Conservation (phyloP, 2,329 filamentous ascomycete species). For the Tolypocladium pustulatum region DNA sequence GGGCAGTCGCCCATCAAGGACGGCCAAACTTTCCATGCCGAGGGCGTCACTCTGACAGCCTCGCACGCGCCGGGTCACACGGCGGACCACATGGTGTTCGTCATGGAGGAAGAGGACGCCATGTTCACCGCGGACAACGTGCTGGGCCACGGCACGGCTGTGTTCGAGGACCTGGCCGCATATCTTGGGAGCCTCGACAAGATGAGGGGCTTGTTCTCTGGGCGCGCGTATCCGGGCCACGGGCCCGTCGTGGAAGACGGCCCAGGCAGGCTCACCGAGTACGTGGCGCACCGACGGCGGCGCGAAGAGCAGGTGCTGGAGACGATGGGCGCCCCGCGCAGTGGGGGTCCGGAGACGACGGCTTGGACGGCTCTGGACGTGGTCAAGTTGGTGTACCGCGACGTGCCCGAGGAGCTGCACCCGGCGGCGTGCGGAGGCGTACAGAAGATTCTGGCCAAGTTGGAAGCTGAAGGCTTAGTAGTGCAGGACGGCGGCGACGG, state of each 20-base stretch:
- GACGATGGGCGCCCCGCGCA: slow-evolving; percentile 39
- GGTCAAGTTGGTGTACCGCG: slow-evolving; percentile 78
- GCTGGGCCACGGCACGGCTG: slow-evolving; percentile 74
- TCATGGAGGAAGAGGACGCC: slow-evolving; percentile 67
- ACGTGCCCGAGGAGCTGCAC: slow-evolving; percentile 67
- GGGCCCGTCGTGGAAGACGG: slow-evolving; percentile 70
- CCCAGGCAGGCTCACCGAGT: slow-evolving; percentile 62
- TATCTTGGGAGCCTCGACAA: slow-evolving; percentile 60
- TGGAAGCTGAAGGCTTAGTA: slow-evolving; percentile 64
- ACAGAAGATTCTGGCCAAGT: slow-evolving; percentile 67
- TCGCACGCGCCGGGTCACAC: slow-evolving; percentile 60
- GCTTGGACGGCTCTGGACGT: slow-evolving; percentile 67
- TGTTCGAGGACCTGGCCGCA: slow-evolving; percentile 64
- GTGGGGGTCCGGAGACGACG: slow-evolving; percentile 6
- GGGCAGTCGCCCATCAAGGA: slow-evolving; percentile 35
- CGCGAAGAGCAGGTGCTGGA: slow-evolving; percentile 70
- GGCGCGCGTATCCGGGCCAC: slow-evolving; percentile 78
- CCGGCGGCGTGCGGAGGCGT: slow-evolving; percentile 66
- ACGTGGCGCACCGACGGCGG: slow-evolving; percentile 70
- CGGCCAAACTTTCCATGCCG: slow-evolving; percentile 42
- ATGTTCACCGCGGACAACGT: slow-evolving; percentile 89
- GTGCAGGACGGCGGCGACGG: slow-evolving; percentile 21
- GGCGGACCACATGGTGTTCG: slow-evolving; percentile 68
- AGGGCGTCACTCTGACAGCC: slow-evolving; percentile 58
- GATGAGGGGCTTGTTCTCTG: slow-evolving; percentile 57